phyloP scores from a whole-genome alignment of 2,329 filamentous ascomycete species.

The Alternaria angustiovoidea region DNA sequence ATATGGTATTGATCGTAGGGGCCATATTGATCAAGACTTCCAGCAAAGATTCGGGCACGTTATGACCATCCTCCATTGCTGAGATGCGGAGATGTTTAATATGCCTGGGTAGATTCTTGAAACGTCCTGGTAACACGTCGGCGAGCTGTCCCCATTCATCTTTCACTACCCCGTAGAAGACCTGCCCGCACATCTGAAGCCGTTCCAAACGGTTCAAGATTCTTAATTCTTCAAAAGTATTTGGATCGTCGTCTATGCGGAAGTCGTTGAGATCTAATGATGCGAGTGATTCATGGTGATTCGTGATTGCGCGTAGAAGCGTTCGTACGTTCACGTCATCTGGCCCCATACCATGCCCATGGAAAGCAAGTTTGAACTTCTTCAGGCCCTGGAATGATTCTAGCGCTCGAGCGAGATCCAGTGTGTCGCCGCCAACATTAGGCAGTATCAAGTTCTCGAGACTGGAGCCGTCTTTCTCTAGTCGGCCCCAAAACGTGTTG shows the following conservation, averaged over 20 bases:
- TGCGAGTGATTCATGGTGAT: constrained; percentile 6
- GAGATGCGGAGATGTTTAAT: constrained; percentile 4
- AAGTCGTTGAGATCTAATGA: not conserved
- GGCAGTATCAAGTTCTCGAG: constrained; percentile 6
- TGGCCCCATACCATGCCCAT: not conserved
- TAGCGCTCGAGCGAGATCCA: not conserved
- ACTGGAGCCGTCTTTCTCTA: constrained; percentile 6
- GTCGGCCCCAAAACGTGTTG: not conserved
- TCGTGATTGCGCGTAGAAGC: not conserved
- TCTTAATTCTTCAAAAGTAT: not conserved
- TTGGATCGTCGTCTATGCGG: not conserved
- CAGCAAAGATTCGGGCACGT: not conserved
- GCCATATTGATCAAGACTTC: not conserved
- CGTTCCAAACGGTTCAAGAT: not conserved
- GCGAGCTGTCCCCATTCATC: not conserved
- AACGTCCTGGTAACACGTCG: not conserved
- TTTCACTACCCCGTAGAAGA: not conserved
- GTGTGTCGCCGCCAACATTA: not conserved
- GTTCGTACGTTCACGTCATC: not conserved
- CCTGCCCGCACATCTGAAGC: not conserved
- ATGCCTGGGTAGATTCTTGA: constrained; percentile 7
- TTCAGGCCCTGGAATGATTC: constrained; percentile 1
- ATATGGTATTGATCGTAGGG: not conserved
- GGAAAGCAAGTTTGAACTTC: constrained; percentile 1
- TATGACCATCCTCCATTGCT: not conserved